Evolutionary conservation across 495 filamentous ascomycete genomes (phyloP).

Genomic region (Podospora australis): DNA sequence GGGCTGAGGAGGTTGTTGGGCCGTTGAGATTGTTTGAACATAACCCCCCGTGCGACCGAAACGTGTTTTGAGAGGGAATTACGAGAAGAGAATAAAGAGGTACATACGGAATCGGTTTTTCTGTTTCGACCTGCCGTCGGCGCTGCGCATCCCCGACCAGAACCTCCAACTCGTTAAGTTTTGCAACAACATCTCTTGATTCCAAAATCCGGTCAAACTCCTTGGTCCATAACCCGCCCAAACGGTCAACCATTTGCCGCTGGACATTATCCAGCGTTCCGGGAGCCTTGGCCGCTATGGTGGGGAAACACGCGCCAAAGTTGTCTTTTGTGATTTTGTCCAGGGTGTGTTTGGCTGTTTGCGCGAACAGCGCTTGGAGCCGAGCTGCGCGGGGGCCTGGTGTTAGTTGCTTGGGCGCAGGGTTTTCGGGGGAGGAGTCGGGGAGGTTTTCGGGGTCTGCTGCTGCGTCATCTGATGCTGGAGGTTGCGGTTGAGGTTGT

Average conservation of each 20-base stretch:
- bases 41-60: no score
- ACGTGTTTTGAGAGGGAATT: neutral
- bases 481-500: conserved; percentile 7
- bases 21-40: no score
- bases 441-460: neutral
- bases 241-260: conserved; percentile 59
- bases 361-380: conserved; percentile 62
- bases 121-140: no score
- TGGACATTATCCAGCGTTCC: conserved; percentile 61
- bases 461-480: conserved; percentile 8
- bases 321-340: conserved; percentile 67
- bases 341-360: conserved; percentile 63
- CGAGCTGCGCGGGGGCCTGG: conserved; percentile 69
- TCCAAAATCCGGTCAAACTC: conserved; percentile 75
- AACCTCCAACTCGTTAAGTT: conserved; percentile 76
- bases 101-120: conserved; percentile 50
- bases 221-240: conserved; percentile 53
- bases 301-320: conserved; percentile 86
- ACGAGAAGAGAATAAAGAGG: conserved; percentile 5
- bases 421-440: neutral
- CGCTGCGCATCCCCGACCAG: conserved; percentile 64
- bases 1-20: no score
- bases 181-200: conserved; percentile 61
- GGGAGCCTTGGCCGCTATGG: conserved; percentile 63
- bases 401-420: conserved; percentile 6